A percentile compares a stretch with the other conserved stretches of the same genome.
Evolutionary conservation across 305 asterid species (phyloP).

Genomic region (Ilex paraguariensis): DNA sequence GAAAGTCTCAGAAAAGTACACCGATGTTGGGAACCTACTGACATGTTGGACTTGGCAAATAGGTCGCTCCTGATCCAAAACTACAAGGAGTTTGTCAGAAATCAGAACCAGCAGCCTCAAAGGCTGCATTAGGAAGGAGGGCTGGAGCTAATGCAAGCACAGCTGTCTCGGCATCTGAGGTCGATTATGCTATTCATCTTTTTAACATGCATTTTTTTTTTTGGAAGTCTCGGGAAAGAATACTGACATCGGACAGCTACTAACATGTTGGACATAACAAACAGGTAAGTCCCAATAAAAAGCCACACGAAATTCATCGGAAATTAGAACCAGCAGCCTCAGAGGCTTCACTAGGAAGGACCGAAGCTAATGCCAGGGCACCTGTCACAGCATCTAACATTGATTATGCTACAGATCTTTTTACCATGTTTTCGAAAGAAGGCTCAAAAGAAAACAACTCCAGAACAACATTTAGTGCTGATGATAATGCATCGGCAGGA

Average conservation of each 20-base stretch:
- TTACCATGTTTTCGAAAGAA: background rate
- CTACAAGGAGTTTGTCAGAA: background rate
- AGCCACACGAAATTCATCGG: constrained; percentile 1
- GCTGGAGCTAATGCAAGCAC: background rate
- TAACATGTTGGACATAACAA: background rate
- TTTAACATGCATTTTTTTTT: background rate
- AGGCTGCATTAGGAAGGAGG: constrained; percentile 1
- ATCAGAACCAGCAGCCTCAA: constrained; percentile 1
- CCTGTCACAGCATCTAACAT: background rate
- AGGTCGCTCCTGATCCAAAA: constrained; percentile 7
- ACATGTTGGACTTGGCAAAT: background rate
- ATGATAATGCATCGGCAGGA: background rate
- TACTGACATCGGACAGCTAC: background rate
- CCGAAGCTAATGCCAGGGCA: background rate
- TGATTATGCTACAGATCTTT: constrained; percentile 8
- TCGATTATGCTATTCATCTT: constrained; percentile 6
- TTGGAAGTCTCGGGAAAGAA: background rate
- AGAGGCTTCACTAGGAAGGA: background rate
- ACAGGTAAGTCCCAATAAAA: constrained; percentile 2
- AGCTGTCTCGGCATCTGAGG: background rate
- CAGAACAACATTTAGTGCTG: background rate
- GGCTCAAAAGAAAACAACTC: background rate
- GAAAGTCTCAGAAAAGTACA: too few relatives aligned
- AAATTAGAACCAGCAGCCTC: background rate
- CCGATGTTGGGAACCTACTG: background rate